These are phyloP conservation scores for Pelargonium citronellum DNA, from an alignment of 441 rosid genomes.

Conservation along the genomic window DNA sequence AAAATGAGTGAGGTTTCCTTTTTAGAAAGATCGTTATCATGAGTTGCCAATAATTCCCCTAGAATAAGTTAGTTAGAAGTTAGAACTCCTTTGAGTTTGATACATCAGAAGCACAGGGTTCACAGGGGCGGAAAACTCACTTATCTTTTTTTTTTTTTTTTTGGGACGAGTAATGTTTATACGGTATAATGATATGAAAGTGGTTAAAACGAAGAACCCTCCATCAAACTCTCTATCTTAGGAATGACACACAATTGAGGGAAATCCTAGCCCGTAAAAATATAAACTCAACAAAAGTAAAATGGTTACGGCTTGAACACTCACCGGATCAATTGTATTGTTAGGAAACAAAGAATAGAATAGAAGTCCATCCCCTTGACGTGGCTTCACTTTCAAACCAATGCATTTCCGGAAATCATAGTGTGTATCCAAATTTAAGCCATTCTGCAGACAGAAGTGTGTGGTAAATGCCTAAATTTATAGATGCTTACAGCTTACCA, in stretches of 20 bases:
- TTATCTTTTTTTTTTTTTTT: too few species aligned
- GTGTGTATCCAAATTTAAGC: conserved; percentile 29
- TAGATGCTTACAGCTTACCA: neutral
- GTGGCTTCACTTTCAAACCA: conserved; percentile 57
- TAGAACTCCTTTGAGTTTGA: too few species aligned
- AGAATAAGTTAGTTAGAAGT: too few species aligned
- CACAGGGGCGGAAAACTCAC: too few species aligned
- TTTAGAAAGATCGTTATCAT: too few species aligned
- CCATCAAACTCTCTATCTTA: neutral
- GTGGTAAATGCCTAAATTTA: neutral
- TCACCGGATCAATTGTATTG: conserved; percentile 51
- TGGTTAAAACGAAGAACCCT: neutral
- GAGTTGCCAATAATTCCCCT: too few species aligned
- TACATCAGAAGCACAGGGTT: too few species aligned
- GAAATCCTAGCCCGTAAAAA: neutral
- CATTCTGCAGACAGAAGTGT: neutral
- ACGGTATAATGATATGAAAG: neutral
- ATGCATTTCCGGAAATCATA: conserved; percentile 41
- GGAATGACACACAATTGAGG: neutral
- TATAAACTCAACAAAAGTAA: neutral
- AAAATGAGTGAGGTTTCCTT: too few species aligned
- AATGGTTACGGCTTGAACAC: conserved; percentile 14
- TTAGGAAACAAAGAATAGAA: conserved; percentile 58
- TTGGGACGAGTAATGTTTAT: neutral
- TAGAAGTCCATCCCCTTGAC: conserved; percentile 55